A percentile compares a stretch with the other conserved stretches of the same genome.
Evolutionary conservation across 2,329 filamentous ascomycete species (phyloP).

Genomic region (Aspergillus awamori): DNA sequence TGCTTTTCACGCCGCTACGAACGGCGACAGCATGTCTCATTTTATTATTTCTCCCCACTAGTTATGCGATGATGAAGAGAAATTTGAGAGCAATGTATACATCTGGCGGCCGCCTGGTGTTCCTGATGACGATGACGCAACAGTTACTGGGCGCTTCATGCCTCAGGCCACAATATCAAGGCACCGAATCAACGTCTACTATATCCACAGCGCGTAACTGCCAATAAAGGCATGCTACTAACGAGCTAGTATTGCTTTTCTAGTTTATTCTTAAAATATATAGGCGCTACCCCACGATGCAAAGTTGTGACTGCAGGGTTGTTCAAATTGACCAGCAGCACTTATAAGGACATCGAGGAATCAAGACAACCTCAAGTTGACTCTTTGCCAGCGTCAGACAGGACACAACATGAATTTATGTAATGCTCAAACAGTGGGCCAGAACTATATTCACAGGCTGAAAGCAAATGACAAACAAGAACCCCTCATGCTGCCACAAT

Average conservation of each 20-base stretch:
- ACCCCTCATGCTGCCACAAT: conserved; percentile 9
- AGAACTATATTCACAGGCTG: conserved; percentile 20
- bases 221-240: not conserved
- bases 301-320: not conserved
- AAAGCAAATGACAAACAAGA: conserved; percentile 19
- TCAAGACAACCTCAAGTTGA: not conserved
- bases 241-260: no score
- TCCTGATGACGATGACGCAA: conserved; percentile 16
- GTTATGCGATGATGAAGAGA: not conserved
- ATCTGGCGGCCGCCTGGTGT: not conserved
- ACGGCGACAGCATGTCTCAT: conserved; percentile 26
- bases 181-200: not conserved
- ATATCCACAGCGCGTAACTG: not conserved
- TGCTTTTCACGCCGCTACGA: conserved; percentile 1
- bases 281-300: no score
- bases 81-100: not conserved
- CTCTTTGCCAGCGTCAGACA: not conserved
- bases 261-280: no score
- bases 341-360: not conserved
- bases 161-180: conserved; percentile 11
- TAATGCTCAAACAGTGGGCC: conserved; percentile 11
- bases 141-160: not conserved
- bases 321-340: not conserved
- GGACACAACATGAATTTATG: conserved; percentile 11
- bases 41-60: conserved; percentile 5